Conservation (phyloP, 1,284 basidiomycete species). For the Tausonia pullulans region DNA sequence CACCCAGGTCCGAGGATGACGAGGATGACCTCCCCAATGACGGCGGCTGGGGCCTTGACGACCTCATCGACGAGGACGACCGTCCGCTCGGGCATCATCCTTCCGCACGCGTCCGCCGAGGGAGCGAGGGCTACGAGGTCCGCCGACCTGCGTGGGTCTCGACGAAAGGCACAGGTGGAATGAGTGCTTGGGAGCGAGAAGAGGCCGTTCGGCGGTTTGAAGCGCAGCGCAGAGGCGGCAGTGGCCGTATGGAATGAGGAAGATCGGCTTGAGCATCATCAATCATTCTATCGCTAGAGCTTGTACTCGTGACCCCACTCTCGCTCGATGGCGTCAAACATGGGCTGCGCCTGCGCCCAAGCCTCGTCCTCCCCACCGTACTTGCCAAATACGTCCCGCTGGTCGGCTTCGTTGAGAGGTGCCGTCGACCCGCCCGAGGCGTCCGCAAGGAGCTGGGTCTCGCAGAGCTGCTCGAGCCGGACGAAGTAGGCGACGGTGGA, state of each 20-base stretch:
- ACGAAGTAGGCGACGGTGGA: constrained; percentile 25
- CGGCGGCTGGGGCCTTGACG: no score
- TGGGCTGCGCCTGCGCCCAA: constrained; percentile 18
- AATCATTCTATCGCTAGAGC: neutral
- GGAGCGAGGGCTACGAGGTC: constrained; percentile 10
- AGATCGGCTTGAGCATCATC: no score
- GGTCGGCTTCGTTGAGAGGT: constrained; percentile 47
- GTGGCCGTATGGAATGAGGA: no score
- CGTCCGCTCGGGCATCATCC: neutral
- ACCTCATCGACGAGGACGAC: constrained; percentile 2
- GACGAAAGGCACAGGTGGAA: no score
- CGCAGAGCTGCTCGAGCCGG: constrained; percentile 23
- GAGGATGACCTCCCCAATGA: neutral
- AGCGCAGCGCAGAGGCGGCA: no score
- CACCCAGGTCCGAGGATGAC: constrained; percentile 44
- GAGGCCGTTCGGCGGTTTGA: no score
- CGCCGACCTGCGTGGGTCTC: no score
- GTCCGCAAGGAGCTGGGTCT: constrained; percentile 25
- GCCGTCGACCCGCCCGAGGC: constrained; percentile 26
- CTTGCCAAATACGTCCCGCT: constrained; percentile 43
- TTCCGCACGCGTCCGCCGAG: neutral
- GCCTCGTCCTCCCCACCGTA: constrained; percentile 40
- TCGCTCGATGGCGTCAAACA: constrained; percentile 20
- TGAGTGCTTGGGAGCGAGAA: no score
- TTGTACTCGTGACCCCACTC: constrained; percentile 20